Evolutionary conservation across 73 alveolate species (phyloP), one percentile per base, ranked within the genome.

Genomic region (Tetrahymena thermophila): DNA sequence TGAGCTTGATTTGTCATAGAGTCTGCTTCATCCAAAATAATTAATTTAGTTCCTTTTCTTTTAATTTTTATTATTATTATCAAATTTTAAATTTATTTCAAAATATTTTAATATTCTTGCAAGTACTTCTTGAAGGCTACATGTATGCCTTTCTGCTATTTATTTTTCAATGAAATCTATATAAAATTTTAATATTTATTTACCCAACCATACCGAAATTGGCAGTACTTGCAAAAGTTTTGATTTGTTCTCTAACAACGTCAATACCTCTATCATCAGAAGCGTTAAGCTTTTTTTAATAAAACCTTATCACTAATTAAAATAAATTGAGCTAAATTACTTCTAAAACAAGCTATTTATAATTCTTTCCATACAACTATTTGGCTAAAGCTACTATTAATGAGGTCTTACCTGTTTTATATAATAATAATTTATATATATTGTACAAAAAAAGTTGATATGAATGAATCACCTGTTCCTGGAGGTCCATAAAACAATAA

Each of bases 1-100:
- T 99, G 98, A 28, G 99, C 99, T 95, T 99, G 98, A 31, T 98
- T 96, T 0, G 99, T 99, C 99, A 99, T 99, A 94, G 99, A 97
- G 95, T 99, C 99, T 93, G 99, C 99, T 94, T 99, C 99, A 96
- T 99, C 99, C 71, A 99, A 95, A 94, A 99, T 98, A 5, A 99
- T 99, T 37, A 99, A 97, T 96, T 99, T 99, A 31, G 98, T 94
- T 34, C 98, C 98, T 93, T 96, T 97, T 95, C 97, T 85, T 94
- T 94, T 93, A 5, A 98, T 19, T 83, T 96, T 98, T 96, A 16
- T 97, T 97, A 31, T 97, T 96, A 56, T 40, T 58, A 28, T 89
- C 34, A 85, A 96, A 71, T 21, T n/a, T 85, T 43, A 94, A 95
- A 98, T 96, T 55, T 85, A 94, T 35, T 94, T 93, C 93, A 71